Evolutionary conservation across 768 basidiomycete genomes (phyloP), one percentile per base, ranked within the genome.

Genomic region (Trametes villosa): DNA sequence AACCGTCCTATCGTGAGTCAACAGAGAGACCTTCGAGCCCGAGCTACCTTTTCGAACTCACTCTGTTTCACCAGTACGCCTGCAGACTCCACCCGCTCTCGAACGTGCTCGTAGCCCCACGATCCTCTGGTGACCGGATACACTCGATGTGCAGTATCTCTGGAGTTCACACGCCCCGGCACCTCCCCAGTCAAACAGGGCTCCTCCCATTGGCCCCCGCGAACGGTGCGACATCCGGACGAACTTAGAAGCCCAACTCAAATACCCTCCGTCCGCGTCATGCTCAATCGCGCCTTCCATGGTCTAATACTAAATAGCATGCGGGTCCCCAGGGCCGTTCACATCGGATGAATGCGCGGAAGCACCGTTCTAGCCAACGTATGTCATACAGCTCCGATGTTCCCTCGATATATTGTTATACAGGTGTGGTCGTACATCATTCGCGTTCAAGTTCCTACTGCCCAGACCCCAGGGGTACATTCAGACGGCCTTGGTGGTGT

Each of bases 401-500:
- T 62, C 55, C 55, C 51, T 53, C 50, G 44, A 46, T 38, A 40
- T 17, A 24, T 24, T 57, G 34, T 45, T 57, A 62, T 38, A 62
- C 38, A 54, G 49, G 41, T 45, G 47, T 42, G 49, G 20, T 52
- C 18, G n/a, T 62, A 51, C 60, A 57, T 53, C 26, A 9, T 18
- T 40, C 41, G 24, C 8, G 34, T 26, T 27, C 11, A 18, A 9
- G 50, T 9, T 33, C 12, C 22, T 42, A n/a, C 24, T 26, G 13
- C 40, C 36, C 18, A 12, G 15, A 17, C n/a, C n/a, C 48, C 18
- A 20, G 13, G 20, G 13, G n/a, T 33, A 17, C 29, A 27, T 41
- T 53, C 44, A 53, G 22, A 34, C 42, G 36, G 53, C n/a, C 54
- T 63, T 63, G 53, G 62, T 62, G 46, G 54, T 47, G 62, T 73